Conservation (phyloP, 495 filamentous ascomycete genomes). For the Polyplosphaeria fusca region DNA sequence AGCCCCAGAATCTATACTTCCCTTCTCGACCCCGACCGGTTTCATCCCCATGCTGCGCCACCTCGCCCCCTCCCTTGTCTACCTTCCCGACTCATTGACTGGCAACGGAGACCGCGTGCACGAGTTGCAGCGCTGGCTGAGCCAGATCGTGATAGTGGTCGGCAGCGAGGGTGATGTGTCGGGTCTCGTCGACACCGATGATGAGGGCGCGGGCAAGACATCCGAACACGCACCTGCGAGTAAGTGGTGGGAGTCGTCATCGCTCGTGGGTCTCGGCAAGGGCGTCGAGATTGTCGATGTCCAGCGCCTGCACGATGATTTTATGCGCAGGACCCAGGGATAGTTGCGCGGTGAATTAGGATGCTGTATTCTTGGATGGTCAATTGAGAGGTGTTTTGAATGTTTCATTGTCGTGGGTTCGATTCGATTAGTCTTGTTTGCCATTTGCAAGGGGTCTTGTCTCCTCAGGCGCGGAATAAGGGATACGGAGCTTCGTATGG, state of each 20-base stretch:
- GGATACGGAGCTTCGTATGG: too few relatives aligned
- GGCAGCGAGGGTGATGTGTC: slow-evolving; percentile 68
- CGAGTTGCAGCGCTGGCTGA: slow-evolving; percentile 63
- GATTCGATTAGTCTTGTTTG: too few relatives aligned
- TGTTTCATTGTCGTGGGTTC: too few relatives aligned
- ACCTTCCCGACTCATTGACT: slow-evolving; percentile 50
- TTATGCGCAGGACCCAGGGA: slow-evolving; percentile 60
- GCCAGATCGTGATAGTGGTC: slow-evolving; percentile 79
- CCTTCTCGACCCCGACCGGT: slow-evolving; percentile 74
- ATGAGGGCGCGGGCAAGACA: slow-evolving; percentile 60
- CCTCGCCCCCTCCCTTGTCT: slow-evolving; percentile 75
- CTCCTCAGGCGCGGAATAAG: too few relatives aligned
- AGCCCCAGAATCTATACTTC: too few relatives aligned
- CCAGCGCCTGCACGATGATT: slow-evolving; percentile 74
- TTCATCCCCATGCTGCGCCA: slow-evolving; percentile 82
- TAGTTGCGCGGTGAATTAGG: slow-evolving; percentile 24
- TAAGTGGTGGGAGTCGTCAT: slow-evolving; percentile 80
- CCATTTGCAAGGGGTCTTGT: too few relatives aligned
- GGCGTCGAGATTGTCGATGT: slow-evolving; percentile 84
- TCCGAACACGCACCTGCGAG: slow-evolving; percentile 14
- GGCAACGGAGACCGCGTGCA: slow-evolving; percentile 37
- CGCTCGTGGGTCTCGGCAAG: slow-evolving; percentile 77
- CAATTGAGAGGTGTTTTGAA: too few relatives aligned
- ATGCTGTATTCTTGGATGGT: neutral
- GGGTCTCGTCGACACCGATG: slow-evolving; percentile 85